phyloP scores from a whole-genome alignment of 2,329 filamentous ascomycete genomes.

The Chaetothyriales sp. region DNA sequence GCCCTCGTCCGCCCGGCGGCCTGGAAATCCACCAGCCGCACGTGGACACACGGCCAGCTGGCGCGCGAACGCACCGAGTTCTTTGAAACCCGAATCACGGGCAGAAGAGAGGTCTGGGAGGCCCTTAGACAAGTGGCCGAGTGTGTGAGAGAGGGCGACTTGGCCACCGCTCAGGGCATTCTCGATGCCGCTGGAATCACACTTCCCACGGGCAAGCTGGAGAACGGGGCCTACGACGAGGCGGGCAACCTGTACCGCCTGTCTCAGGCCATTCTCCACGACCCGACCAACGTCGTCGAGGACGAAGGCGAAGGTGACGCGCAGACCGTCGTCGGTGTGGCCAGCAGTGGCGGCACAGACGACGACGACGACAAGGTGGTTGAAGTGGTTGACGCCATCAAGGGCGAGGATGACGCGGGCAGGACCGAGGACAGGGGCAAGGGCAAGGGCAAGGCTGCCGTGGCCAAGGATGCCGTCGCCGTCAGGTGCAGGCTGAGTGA shows the following conservation, averaged over 20 bases:
- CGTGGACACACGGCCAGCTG: conserved; percentile 58
- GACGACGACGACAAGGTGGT: conserved; percentile 14
- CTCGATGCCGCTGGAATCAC: conserved; percentile 66
- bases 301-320: conserved; percentile 21
- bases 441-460: conserved; percentile 48
- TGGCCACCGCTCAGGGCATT: conserved; percentile 64
- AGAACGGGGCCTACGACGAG: conserved; percentile 58
- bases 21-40: conserved; percentile 50
- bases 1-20: conserved; percentile 48
- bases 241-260: conserved; percentile 57
- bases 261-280: conserved; percentile 53
- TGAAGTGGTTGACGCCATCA: conserved; percentile 19
- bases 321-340: conserved; percentile 26
- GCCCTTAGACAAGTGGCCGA: conserved; percentile 56
- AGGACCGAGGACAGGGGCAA: conserved; percentile 27
- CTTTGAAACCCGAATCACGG: conserved; percentile 79
- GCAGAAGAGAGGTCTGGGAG: conserved; percentile 65
- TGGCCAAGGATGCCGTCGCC: conserved; percentile 40
- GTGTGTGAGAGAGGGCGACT: conserved; percentile 48
- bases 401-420: conserved; percentile 9
- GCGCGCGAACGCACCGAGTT: conserved; percentile 64
- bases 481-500: conserved; percentile 54
- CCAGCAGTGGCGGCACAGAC: conserved; percentile 13
- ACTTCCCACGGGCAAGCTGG: conserved; percentile 57
- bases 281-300: conserved; percentile 45